Conservation (phyloP, 306 rosid species). For the Alnus glutinosa region DNA sequence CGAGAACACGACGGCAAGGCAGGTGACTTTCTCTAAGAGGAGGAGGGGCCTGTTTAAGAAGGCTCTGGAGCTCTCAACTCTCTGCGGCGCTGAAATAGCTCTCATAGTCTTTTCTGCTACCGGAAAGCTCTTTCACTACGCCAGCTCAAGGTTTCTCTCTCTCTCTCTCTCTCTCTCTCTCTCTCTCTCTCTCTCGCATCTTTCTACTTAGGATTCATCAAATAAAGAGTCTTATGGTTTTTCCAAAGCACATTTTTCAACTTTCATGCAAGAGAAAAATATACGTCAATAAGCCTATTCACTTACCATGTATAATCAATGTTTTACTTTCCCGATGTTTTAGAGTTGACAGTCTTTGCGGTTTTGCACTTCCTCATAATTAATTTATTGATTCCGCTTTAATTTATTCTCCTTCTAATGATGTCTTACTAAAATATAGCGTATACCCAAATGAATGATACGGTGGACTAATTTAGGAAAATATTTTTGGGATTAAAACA, state of each 20-base stretch:
- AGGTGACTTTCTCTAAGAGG: slow-evolving; percentile 48
- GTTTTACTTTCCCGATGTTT: no score
- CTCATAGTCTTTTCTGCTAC: slow-evolving; percentile 40
- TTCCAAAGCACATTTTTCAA: not conserved
- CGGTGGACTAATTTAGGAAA: not conserved
- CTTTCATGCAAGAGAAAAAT: not conserved
- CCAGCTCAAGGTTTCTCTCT: slow-evolving; percentile 38
- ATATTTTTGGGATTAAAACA: not conserved
- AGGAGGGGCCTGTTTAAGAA: slow-evolving; percentile 49
- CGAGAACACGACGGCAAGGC: slow-evolving; percentile 45
- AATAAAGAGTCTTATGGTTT: no score
- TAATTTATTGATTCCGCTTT: no score
- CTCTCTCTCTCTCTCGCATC: no score
- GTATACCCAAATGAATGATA: not conserved
- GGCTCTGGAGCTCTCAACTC: slow-evolving; percentile 46
- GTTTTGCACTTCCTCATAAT: no score
- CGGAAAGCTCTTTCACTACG: slow-evolving; percentile 37
- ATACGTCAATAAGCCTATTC: not conserved
- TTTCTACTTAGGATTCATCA: not conserved
- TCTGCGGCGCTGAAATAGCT: slow-evolving; percentile 50
- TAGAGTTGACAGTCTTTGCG: no score
- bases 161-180: not conserved
- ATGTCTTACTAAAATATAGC: not conserved
- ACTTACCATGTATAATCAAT: no score
- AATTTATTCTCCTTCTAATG: no score